These are phyloP conservation scores for Neltuma alba DNA, from an alignment of 306 rosid genomes.

Conservation along the genomic window DNA sequence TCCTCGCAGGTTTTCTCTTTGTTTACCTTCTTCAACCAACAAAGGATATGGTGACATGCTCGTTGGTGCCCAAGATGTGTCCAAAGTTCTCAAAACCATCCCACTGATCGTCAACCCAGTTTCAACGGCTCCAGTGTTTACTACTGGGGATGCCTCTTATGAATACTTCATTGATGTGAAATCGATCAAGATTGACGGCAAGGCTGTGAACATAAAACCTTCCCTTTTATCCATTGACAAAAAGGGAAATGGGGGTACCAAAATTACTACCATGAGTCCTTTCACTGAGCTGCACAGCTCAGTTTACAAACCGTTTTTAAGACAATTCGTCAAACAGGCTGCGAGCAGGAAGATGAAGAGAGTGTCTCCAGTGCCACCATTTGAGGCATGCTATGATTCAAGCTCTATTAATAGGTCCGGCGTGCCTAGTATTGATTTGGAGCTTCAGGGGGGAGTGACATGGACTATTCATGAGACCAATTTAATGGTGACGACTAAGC, in stretches of 20 bases:
- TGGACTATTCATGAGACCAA: conserved; percentile 41
- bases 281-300: conserved; percentile 35
- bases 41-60: conserved; percentile 31
- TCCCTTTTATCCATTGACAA: conserved; percentile 33
- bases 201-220: conserved; percentile 38
- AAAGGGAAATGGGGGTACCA: conserved; percentile 44
- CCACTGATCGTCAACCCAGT: conserved; percentile 25
- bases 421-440: conserved; percentile 45
- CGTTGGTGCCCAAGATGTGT: conserved; percentile 13
- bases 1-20: conserved; percentile 36
- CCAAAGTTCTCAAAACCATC: conserved; percentile 17
- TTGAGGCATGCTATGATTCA: conserved; percentile 46
- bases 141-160: conserved; percentile 23
- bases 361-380: conserved; percentile 42
- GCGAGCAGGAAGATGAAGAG: conserved; percentile 35
- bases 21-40: conserved; percentile 39
- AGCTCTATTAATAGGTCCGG: conserved; percentile 3
- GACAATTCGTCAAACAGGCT: conserved; percentile 40
- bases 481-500: conserved; percentile 41
- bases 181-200: conserved; percentile 40
- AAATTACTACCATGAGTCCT: conserved; percentile 36
- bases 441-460: conserved; percentile 31
- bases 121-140: not conserved
- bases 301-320: conserved; percentile 38
- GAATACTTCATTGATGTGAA: conserved; percentile 45